Conservation (phyloP, 2,329 filamentous ascomycete species). For the Phaeosphaeria sp. region DNA sequence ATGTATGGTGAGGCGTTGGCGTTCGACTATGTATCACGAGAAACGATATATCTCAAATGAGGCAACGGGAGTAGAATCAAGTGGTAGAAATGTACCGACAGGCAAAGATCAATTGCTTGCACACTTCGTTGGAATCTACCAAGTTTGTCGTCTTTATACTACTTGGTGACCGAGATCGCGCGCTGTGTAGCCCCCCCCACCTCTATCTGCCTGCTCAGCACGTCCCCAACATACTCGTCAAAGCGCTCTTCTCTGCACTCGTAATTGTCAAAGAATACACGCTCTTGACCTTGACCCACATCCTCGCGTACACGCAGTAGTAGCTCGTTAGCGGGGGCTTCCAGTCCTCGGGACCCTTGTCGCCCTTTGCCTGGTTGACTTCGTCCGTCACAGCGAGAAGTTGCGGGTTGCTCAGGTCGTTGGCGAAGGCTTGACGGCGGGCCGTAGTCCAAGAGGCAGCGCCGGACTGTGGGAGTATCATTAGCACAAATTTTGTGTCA, state of each 20-base stretch:
- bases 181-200: no score
- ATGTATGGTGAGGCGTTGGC: background rate
- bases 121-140: no score
- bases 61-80: background rate
- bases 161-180: no score
- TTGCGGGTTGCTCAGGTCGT: constrained; percentile 78
- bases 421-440: constrained; percentile 73
- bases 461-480: constrained; percentile 59
- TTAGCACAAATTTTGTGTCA: background rate
- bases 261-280: constrained; percentile 74
- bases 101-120: no score
- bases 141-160: no score
- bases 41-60: background rate
- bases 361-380: constrained; percentile 77
- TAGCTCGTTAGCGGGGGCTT: constrained; percentile 68
- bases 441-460: constrained; percentile 74
- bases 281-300: constrained; percentile 81
- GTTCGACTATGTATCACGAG: background rate
- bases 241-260: constrained; percentile 72
- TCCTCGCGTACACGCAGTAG: constrained; percentile 78
- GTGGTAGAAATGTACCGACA: no score
- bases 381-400: constrained; percentile 80
- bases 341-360: constrained; percentile 76
- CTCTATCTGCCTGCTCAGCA: constrained; percentile 54
- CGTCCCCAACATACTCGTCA: constrained; percentile 69